Evolutionary conservation across 1,139 yeast genomes (phyloP), one percentile per base, ranked within the genome.

Genomic region (Arxiozyma slooffiae): DNA sequence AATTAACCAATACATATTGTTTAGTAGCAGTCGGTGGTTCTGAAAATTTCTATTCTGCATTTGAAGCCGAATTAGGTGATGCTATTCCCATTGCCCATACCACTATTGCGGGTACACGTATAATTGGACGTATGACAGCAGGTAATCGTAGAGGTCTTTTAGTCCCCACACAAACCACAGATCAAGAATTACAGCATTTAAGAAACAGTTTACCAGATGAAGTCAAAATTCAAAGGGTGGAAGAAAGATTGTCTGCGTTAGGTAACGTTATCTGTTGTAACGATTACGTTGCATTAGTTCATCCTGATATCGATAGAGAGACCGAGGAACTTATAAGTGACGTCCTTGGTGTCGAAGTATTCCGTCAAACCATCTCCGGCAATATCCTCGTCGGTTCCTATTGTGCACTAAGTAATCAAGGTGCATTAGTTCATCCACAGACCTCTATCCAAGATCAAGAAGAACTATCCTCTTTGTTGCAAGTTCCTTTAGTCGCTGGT

Each of bases 211-310:
- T 94, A 61, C 99, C 99, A n/a, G 98, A 94, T 63, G 71, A 83
- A 48, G 97, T 94, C 58, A 89, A 86, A 72, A 88, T 94, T 62
- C 98, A 94, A 74, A 81, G 99, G 71, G 96, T 94, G 44, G 98
- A 94, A 73, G 99, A 94, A 73, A 81, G 98, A 67, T 76, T 94
- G 58, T 85, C 96, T 46, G 98, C 99, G 11, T 75, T 94, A 58
- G 99, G 99, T 60, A 94, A 94, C 63, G 98, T 94, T 57, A 89
- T 94, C 65, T 92, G 98, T 71, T 92, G 98, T 74, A 94, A 94
- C 72, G 99, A 94, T 71, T 94, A 94, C 69, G 98, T 94, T 61
- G 99, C 99, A 4, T 77, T 94, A 57, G 98, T 94, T 49, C 99
- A 94, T 71, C 99, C 99, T 49, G 99, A 94, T 73, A 88, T 94